A percentile compares a stretch with the other conserved stretches of the same genome.
Evolutionary conservation across 192 early-diverging fungal genomes (phyloP).

Genomic region (Cladochytrium replicatum): DNA sequence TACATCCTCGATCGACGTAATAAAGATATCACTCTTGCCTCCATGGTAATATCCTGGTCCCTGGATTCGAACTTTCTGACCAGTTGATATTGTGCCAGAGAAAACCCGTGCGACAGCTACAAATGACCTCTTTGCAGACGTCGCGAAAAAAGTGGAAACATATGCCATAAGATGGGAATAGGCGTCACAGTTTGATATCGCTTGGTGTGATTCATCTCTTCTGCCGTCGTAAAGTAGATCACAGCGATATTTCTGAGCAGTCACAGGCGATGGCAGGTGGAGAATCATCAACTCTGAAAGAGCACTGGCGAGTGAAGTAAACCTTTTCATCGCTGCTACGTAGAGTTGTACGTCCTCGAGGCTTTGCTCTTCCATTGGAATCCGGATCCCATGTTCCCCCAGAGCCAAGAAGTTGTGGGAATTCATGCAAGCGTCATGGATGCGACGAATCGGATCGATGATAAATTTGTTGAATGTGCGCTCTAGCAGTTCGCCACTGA

Average conservation of each 20-base stretch:
- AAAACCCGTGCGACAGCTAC: conserved; percentile 89
- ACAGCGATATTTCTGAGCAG: conserved; percentile 71
- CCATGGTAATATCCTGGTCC: conserved; percentile 72
- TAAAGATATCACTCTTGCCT: conserved; percentile 63
- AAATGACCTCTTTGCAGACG: conserved; percentile 83
- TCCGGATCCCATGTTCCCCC: conserved; percentile 59
- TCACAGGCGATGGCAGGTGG: conserved; percentile 73
- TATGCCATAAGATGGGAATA: conserved; percentile 79
- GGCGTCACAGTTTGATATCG: conserved; percentile 66
- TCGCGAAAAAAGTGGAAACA: conserved; percentile 86
- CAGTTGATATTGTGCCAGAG: conserved; percentile 77
- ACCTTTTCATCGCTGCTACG: conserved; percentile 79
- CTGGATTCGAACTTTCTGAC: conserved; percentile 87
- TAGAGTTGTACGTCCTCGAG: conserved; percentile 68
- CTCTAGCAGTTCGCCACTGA: conserved; percentile 60
- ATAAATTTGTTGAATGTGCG: conserved; percentile 82
- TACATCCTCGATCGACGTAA: conserved; percentile 84
- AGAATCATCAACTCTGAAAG: conserved; percentile 85
- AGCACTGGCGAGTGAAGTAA: conserved; percentile 78
- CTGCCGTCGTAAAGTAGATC: conserved; percentile 80
- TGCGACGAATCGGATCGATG: conserved; percentile 76
- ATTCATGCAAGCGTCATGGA: conserved; percentile 75
- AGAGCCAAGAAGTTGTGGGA: conserved; percentile 61
- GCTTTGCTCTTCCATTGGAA: conserved; percentile 65
- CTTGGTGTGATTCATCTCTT: conserved; percentile 64